Conservation (phyloP, 148 eudicot genomes). For the Silene uniflora region DNA sequence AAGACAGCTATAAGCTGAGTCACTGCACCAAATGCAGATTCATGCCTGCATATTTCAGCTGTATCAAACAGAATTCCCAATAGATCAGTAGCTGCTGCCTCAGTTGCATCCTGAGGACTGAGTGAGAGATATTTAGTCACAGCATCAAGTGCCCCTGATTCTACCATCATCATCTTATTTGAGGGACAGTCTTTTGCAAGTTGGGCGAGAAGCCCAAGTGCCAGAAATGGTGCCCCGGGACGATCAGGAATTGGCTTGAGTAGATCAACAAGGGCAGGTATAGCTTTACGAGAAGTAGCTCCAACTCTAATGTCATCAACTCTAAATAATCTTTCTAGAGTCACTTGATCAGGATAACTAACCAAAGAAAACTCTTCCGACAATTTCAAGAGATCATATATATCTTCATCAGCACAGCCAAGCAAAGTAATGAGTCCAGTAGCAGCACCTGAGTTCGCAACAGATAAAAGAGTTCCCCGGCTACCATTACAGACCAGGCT, state of each 20-base stretch:
- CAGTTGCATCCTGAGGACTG: slow-evolving; percentile 91
- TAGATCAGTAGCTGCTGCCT: slow-evolving; percentile 96
- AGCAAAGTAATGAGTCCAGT: slow-evolving; percentile 78
- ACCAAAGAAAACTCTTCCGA: slow-evolving; percentile 76
- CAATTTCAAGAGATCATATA: slow-evolving; percentile 65
- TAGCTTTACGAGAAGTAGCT: slow-evolving; percentile 91
- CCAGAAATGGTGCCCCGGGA: slow-evolving; percentile 92
- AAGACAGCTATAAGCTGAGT: slow-evolving; percentile 91
- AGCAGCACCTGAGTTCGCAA: slow-evolving; percentile 92
- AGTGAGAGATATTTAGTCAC: slow-evolving; percentile 90
- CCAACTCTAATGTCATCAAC: slow-evolving; percentile 96
- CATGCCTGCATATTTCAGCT: slow-evolving; percentile 88
- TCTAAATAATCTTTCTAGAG: slow-evolving; percentile 92
- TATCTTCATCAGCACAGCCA: slow-evolving; percentile 93
- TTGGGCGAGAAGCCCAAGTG: slow-evolving; percentile 83
- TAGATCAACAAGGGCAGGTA: slow-evolving; percentile 94
- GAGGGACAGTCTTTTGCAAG: slow-evolving; percentile 86
- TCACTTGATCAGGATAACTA: slow-evolving; percentile 85
- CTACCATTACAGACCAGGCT: slow-evolving; percentile 95
- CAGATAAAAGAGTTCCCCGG: slow-evolving; percentile 92
- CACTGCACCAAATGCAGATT: slow-evolving; percentile 91
- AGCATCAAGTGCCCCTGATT: slow-evolving; percentile 94
- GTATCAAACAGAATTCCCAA: slow-evolving; percentile 77
- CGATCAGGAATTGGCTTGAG: slow-evolving; percentile 97
- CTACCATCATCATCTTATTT: slow-evolving; percentile 92